Percentiles rank a stretch among this genome's conserved stretches.
Evolutionary conservation across 1,284 basidiomycete genomes (phyloP).

Genomic region (Athelia sp.): DNA sequence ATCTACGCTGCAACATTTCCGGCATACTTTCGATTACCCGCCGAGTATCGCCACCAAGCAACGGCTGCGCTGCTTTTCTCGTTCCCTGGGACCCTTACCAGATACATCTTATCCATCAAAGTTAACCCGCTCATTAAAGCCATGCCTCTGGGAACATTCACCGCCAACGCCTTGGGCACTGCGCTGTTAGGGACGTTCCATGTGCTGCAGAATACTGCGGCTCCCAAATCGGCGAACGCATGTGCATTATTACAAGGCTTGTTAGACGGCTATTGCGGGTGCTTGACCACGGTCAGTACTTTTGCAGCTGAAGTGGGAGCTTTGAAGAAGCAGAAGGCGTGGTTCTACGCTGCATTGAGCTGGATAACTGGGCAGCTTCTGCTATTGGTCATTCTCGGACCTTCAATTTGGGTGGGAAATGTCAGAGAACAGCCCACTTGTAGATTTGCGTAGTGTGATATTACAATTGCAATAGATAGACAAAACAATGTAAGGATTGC

Average conservation of each 20-base stretch:
- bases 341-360: conserved; percentile 67
- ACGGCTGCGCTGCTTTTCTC: conserved; percentile 89
- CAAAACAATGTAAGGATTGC: too few relatives aligned
- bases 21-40: conserved; percentile 72
- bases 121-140: conserved; percentile 64
- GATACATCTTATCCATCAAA: conserved; percentile 72
- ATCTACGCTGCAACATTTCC: conserved; percentile 67
- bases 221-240: conserved; percentile 40
- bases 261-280: conserved; percentile 91
- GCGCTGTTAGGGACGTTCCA: conserved; percentile 70
- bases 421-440: conserved; percentile 38
- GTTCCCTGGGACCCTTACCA: conserved; percentile 83
- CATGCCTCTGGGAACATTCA: conserved; percentile 86
- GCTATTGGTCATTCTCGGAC: conserved; percentile 74
- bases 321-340: conserved; percentile 51
- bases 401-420: conserved; percentile 54
- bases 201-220: conserved; percentile 56
- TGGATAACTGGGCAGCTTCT: conserved; percentile 70
- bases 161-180: conserved; percentile 82
- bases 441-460: conserved; percentile 17
- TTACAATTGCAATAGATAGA: too few relatives aligned
- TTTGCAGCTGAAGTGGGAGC: conserved; percentile 80
- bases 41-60: conserved; percentile 71
- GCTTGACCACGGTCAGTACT: conserved; percentile 92
- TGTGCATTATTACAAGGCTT: conserved; percentile 80